Conservation (phyloP, 768 basidiomycete genomes). For the Mycena galericulata region DNA sequence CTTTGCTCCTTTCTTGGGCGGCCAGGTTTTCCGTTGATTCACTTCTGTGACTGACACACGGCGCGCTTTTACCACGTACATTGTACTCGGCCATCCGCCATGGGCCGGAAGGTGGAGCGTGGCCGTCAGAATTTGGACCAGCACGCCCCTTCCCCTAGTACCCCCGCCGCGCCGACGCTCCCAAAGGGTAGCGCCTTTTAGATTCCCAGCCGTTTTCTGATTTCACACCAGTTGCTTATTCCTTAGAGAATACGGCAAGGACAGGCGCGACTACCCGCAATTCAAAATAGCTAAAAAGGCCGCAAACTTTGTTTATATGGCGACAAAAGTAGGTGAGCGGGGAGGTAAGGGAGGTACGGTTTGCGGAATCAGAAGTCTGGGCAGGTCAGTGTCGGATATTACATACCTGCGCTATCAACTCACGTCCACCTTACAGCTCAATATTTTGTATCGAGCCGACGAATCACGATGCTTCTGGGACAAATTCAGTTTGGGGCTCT, state of each 20-base stretch:
- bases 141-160: conserved; percentile 35
- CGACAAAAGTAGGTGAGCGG: conserved; percentile 39
- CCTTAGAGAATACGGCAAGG: conserved; percentile 42
- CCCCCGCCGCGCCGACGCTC: conserved; percentile 40
- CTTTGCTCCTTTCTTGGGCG: conserved; percentile 41
- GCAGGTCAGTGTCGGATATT: conserved; percentile 36
- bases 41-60: background rate
- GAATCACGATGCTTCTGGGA: too few species aligned
- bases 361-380: conserved; percentile 40
- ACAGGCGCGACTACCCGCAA: conserved; percentile 37
- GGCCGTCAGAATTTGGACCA: conserved; percentile 38
- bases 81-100: conserved; percentile 41
- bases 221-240: conserved; percentile 35
- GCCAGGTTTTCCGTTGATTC: conserved; percentile 22
- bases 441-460: too few species aligned
- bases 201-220: background rate
- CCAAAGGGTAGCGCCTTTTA: conserved; percentile 34
- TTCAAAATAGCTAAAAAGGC: conserved; percentile 39
- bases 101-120: conserved; percentile 41
- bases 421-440: conserved; percentile 25
- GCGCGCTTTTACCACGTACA: conserved; percentile 33
- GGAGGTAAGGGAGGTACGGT: conserved; percentile 42
- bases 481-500: too few species aligned
- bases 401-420: background rate
- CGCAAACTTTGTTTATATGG: conserved; percentile 42